These are phyloP conservation scores for Rutidosis leptorrhynchoides DNA, from an alignment of 129 eudicot genomes.

Conservation along the genomic window DNA sequence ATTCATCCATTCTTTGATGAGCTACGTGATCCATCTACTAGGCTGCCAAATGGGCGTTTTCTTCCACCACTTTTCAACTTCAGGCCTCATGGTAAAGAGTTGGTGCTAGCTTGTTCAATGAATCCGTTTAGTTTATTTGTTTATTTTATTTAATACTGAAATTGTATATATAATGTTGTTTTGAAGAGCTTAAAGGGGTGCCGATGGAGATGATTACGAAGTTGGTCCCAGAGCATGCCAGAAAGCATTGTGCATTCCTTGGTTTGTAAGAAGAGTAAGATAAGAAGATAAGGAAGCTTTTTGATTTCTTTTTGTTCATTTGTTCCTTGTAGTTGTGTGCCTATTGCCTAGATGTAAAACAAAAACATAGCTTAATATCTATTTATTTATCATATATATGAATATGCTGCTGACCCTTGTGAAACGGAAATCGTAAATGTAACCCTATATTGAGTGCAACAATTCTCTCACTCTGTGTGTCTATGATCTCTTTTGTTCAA, in stretches of 20 bases:
- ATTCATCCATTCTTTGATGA: conserved; percentile 83
- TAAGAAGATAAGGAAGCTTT: conserved; percentile 20
- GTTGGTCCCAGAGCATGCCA: conserved; percentile 72
- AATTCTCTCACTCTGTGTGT: conserved; percentile 3
- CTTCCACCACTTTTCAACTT: conserved; percentile 91
- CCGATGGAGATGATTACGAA: conserved; percentile 51
- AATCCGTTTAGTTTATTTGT: not conserved
- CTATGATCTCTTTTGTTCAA: not conserved
- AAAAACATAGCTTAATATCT: conserved; percentile 11
- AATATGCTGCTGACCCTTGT: conserved; percentile 24
- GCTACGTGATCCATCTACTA: conserved; percentile 79
- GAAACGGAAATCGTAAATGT: conserved; percentile 31
- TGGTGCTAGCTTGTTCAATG: not conserved
- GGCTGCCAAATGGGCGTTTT: conserved; percentile 77
- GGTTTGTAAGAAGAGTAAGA: conserved; percentile 37
- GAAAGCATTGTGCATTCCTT: conserved; percentile 72
- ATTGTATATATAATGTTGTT: conserved; percentile 3
- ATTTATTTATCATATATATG: conserved; percentile 20
- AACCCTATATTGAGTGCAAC: conserved; percentile 23
- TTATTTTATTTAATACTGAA: conserved; percentile 10
- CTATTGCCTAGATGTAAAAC: conserved; percentile 30
- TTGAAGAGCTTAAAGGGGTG: conserved; percentile 69
- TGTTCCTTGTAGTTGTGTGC: conserved; percentile 27
- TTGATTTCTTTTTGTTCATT: conserved; percentile 30
- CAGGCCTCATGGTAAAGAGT: conserved; percentile 64